A percentile compares a stretch with the other conserved stretches of the same genome.
Evolutionary conservation across 805 yeast genomes (phyloP).

Genomic region (Candida caryicola): DNA sequence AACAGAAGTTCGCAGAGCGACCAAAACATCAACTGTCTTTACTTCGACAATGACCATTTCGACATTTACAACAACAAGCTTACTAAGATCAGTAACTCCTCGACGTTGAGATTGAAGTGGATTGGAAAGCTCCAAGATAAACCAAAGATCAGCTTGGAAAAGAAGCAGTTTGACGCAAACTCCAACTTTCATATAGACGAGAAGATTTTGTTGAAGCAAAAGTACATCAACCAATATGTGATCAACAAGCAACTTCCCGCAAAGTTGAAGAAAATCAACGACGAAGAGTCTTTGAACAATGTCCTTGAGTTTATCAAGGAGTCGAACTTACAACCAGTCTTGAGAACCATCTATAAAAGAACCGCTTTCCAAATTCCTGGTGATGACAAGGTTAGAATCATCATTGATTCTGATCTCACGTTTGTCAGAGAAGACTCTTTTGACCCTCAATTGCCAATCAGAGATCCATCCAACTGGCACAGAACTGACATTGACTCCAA

Average conservation of each 20-base stretch:
- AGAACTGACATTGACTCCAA: constrained; percentile 84
- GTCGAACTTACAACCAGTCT: constrained; percentile 73
- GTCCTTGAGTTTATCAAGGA: constrained; percentile 62
- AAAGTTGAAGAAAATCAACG: constrained; percentile 14
- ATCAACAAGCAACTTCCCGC: constrained; percentile 16
- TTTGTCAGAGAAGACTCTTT: constrained; percentile 90
- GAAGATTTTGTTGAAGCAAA: constrained; percentile 71
- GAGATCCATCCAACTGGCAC: constrained; percentile 90
- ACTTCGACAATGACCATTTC: constrained; percentile 81
- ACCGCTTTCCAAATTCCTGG: constrained; percentile 98
- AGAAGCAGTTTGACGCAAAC: constrained; percentile 60
- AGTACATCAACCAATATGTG: constrained; percentile 73
- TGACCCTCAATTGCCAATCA: constrained; percentile 79
- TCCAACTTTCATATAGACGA: constrained; percentile 58
- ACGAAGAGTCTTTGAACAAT: constrained; percentile 37
- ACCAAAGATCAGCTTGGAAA: constrained; percentile 78
- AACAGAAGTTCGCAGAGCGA: constrained; percentile 25
- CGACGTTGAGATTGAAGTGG: constrained; percentile 88
- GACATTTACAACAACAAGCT: constrained; percentile 85
- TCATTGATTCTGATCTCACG: constrained; percentile 82
- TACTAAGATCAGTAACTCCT: constrained; percentile 61
- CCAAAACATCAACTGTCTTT: constrained; percentile 81
- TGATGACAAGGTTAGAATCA: constrained; percentile 86
- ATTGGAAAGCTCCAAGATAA: constrained; percentile 75
- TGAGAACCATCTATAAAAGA: constrained; percentile 84